phyloP scores from a whole-genome alignment of 164 flowering plant genomes.

The Cinnamomum chago region DNA sequence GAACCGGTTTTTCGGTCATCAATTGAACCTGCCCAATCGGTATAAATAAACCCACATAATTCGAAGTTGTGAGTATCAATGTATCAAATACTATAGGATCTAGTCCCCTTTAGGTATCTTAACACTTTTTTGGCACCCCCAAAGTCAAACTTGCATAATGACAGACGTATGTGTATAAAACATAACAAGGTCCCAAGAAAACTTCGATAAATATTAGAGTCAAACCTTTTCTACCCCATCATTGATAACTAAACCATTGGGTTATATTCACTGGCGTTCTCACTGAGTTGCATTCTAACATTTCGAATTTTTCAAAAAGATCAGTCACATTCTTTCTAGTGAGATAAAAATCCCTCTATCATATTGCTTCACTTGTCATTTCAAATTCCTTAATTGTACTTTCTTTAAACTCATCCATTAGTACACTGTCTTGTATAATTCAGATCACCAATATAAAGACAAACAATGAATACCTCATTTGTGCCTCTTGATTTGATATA shows the following conservation, averaged over 20 bases:
- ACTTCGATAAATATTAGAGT: background rate
- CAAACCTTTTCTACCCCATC: background rate
- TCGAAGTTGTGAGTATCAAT: background rate
- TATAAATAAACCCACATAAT: too few relatives aligned
- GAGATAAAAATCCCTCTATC: too few relatives aligned
- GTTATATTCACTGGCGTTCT: background rate
- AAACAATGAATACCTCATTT: too few relatives aligned
- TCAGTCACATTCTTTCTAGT: too few relatives aligned
- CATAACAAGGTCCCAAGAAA: background rate
- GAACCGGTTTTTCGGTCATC: background rate
- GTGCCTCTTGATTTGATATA: too few relatives aligned
- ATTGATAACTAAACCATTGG: background rate
- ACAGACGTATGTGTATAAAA: background rate
- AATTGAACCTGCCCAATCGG: background rate
- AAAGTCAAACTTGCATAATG: background rate
- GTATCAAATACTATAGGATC: background rate
- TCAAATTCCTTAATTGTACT: too few relatives aligned
- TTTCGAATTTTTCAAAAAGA: too few relatives aligned
- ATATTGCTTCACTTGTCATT: too few relatives aligned
- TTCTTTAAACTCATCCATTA: too few relatives aligned
- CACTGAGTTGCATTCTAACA: background rate
- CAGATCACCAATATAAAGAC: too few relatives aligned
- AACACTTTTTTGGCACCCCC: background rate
- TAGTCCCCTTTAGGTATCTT: background rate
- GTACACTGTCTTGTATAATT: too few relatives aligned